These are phyloP conservation scores for Gracilaria domingensis DNA, from an alignment of 23 red algal species.

Conservation along the genomic window DNA sequence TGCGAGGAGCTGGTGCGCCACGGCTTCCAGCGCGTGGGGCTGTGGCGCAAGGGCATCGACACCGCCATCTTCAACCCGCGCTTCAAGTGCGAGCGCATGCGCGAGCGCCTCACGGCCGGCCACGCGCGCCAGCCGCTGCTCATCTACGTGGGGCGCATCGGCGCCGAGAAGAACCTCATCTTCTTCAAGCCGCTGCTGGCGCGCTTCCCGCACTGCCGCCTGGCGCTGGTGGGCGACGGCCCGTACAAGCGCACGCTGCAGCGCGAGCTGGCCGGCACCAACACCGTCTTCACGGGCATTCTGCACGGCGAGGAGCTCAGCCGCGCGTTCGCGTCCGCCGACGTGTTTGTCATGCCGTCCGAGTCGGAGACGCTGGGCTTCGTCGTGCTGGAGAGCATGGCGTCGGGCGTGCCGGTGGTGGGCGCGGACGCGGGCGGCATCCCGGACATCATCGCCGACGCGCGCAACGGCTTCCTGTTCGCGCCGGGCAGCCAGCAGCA, in stretches of 20 bases:
- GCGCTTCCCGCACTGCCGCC: conserved; percentile 74
- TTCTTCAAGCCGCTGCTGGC: conserved; percentile 67
- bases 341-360: conserved; percentile 98
- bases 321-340: conserved; percentile 89
- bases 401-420: conserved; percentile 94
- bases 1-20: conserved; percentile 86
- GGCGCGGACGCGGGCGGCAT: conserved; percentile 90
- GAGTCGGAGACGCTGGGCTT: conserved; percentile 98
- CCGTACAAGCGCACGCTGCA: conserved; percentile 75
- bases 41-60: conserved; percentile 97
- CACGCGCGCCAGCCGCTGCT: conserved; percentile 80
- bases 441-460: conserved; percentile 86
- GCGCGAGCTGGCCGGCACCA: conserved; percentile 59
- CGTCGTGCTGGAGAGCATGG: conserved; percentile 95
- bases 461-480: conserved; percentile 83
- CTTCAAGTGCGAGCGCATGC: conserved; percentile 74
- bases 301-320: conserved; percentile 87
- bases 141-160: conserved; percentile 95
- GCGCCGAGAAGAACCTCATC: conserved; percentile 96
- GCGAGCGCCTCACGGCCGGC: conserved; percentile 73
- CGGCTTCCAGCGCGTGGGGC: conserved; percentile 81
- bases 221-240: conserved; percentile 95
- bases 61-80: conserved; percentile 86
- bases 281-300: conserved; percentile 84
- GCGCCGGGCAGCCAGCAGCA: conserved; percentile 65